Evolutionary conservation across 225 moss, liverwort and hornwort species (phyloP), one percentile per base, ranked within the genome.

Genomic region (Antitrichia curtipendula): DNA sequence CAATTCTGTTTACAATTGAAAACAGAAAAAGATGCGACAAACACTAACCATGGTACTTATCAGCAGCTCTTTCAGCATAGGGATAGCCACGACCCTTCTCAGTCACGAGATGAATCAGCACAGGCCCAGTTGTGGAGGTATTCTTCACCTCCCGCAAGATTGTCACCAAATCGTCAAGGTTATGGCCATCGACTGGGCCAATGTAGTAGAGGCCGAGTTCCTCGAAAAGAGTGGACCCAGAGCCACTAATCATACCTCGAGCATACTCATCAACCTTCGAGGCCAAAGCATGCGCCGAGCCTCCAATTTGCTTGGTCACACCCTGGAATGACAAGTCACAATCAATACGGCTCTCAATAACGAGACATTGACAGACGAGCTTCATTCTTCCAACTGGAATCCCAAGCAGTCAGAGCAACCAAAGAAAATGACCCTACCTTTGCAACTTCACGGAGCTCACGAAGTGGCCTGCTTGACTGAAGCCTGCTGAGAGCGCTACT

Each of bases 161-260:
- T 85, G 93, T 94, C 92, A 94, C 93, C 90, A 94, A 92, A 92
- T 94, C 93, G 28, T 94, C 92, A 21, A 94, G 85, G 83, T 94
- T 94, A 38, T 94, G 93, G 85, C 93, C 93, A 73, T 94, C 93
- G 22, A 94, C 92, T 29, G 92, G 93, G 77, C 93, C 93, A 76
- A 94, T 94, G 49, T 94, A 94, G 83, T 94, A 94, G 8, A 94
- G 93, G 19, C 93, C 93, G 12, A 94, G 93, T 91, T 94, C 93
- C 81, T 94, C 92, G 80, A 94, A 94, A 32, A 94, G 90, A 56
- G 93, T 94, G 63, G 93, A 94, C 18, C 93, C 93, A 71, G 93
- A 94, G 43, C 93, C 93, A 92, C 93, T 92, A 61, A 94, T 94
- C 93, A 94, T 94, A 90, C 93, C 93, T 32, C 92, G 92, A 80